Evolutionary conservation across 2,329 filamentous ascomycete genomes (phyloP).

Genomic region (Hymenoscyphus linearis): DNA sequence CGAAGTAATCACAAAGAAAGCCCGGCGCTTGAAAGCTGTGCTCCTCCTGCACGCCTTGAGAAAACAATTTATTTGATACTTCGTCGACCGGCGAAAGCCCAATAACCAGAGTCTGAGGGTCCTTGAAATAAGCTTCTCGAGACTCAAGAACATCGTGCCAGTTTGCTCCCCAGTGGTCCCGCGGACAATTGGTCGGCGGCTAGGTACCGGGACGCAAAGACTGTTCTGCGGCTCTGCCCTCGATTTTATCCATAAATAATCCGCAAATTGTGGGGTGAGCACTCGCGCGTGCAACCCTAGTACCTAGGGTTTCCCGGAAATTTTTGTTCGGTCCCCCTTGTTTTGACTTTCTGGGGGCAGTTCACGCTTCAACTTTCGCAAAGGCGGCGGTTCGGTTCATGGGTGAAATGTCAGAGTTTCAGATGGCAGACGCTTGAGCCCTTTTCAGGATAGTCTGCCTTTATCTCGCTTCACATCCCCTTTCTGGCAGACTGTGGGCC

Average conservation of each 20-base stretch:
- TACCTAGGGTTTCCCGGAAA: not conserved
- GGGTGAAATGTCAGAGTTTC: not conserved
- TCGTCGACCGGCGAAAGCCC: too few species aligned
- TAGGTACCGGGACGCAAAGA: not conserved
- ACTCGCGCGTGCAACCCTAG: not conserved
- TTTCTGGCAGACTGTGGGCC: not conserved
- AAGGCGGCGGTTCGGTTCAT: not conserved
- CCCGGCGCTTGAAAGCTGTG: too few species aligned
- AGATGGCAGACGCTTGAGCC: not conserved
- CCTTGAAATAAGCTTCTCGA: not conserved
- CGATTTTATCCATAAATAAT: not conserved
- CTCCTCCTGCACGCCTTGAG: too few species aligned
- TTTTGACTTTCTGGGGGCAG: not conserved
- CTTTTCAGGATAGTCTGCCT: not conserved
- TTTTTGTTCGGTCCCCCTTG: not conserved
- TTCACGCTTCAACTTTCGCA: not conserved
- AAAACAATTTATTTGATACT: too few species aligned
- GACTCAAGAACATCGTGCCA: not conserved
- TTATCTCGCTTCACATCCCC: not conserved
- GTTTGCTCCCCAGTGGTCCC: not conserved
- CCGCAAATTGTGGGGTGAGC: not conserved
- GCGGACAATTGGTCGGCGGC: not conserved
- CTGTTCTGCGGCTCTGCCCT: not conserved
- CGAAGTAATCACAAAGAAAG: too few species aligned
- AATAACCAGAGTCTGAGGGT: too few species aligned